Evolutionary conservation across 257 asterid genomes (phyloP), one percentile per base, ranked within the genome.

Genomic region (Primulina huaijiensis): DNA sequence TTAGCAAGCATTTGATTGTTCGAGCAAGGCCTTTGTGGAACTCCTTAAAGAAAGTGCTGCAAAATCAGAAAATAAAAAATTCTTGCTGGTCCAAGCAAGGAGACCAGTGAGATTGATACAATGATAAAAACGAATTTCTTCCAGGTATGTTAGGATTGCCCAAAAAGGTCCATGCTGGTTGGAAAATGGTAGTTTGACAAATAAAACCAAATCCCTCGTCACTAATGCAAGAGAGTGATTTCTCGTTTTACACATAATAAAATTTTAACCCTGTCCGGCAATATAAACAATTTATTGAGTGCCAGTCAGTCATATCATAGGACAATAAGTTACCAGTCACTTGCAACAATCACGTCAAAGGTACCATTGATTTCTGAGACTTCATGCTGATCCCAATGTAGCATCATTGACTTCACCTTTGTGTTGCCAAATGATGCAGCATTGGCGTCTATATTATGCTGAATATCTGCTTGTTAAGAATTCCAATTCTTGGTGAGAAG

Each of bases 1-100:
- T 89, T 43, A 89, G 80, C 81, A 90, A 77, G 80, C 80, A 83
- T 78, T 81, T 81, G 84, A 93, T 87, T 58, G 98, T 84, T 80
- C 40, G 89, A 73, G 85, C 90, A 23, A 93, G 92, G 67, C 82
- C 84, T 78, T 76, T 79, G 76, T 93, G 98, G 85, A 86, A 90
- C 74, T 90, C 89, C 70, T 85, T 86, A 75, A 87, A 93, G 65
- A 90, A 90, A 25, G 97, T 90, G 87, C 97, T 93, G 92, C 92
- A 77, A 79, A 74, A 73, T 27, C 43, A 68, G 64, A 66, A 72
- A 69, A 27, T 27, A 56, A 60, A 69, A 71, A 8, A 38, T 38
- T 38, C 50, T 38, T 38, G 2, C 16, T 38, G 50, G 50, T 38
- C 50, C 14, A 38, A 38, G 50, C 50, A 38, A 38, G 50, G 50